A percentile compares a stretch with the other conserved stretches of the same genome.
phyloP scores from a whole-genome alignment of 345 rosid genomes.

The Lepidium aucheri region DNA sequence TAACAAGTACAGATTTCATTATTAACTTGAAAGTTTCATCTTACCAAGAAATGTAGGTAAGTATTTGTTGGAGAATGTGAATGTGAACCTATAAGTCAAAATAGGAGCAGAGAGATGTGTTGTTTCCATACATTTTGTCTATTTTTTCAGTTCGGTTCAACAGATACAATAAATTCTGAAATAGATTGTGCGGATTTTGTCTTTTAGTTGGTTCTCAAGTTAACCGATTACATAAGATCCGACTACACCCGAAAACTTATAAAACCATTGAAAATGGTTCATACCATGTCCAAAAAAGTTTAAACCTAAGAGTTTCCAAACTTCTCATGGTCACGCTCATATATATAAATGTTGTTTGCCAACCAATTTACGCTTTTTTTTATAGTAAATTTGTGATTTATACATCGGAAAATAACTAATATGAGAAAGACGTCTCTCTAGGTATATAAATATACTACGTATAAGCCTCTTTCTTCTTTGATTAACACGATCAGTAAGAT shows the following conservation, averaged over 20 bases:
- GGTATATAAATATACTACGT: not conserved
- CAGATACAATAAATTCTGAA: too few relatives aligned
- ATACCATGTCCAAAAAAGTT: too few relatives aligned
- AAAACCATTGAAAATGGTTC: too few relatives aligned
- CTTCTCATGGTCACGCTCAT: too few relatives aligned
- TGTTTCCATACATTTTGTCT: not conserved
- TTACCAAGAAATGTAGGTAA: not conserved
- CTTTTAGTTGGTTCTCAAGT: too few relatives aligned
- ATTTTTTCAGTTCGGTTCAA: too few relatives aligned
- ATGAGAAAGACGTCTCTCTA: not conserved
- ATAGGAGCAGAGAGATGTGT: not conserved
- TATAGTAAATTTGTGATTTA: not conserved
- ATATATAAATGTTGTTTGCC: too few relatives aligned
- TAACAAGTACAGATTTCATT: not conserved
- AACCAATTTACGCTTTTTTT: not conserved
- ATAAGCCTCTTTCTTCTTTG: not conserved
- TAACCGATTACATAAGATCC: too few relatives aligned
- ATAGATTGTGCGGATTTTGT: too few relatives aligned
- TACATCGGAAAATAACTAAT: not conserved
- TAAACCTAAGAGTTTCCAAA: too few relatives aligned
- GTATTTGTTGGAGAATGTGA: not conserved
- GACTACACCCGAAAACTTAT: too few relatives aligned
- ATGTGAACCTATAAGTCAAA: not conserved
- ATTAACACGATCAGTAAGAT: not conserved
- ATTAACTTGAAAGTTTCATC: constrained; percentile 1